These are phyloP conservation scores for Alternaria longipes DNA, from an alignment of 2,329 filamentous ascomycete species.

Conservation along the genomic window DNA sequence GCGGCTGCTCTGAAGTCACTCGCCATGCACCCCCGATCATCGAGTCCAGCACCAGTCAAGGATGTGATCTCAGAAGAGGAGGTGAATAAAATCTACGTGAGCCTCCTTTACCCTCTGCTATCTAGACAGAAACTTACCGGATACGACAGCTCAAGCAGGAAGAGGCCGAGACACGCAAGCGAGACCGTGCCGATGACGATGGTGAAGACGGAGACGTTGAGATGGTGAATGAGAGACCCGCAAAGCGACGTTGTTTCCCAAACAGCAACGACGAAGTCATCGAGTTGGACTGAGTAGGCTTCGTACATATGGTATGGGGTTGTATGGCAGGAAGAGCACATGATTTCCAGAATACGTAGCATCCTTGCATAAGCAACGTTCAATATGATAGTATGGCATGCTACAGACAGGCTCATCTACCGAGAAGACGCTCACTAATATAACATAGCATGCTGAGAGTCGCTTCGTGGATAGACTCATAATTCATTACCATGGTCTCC, in stretches of 20 bases:
- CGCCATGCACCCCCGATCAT: slow-evolving; percentile 33
- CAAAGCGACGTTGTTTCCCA: slow-evolving; percentile 16
- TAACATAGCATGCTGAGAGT: background rate
- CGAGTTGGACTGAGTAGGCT: slow-evolving; percentile 13
- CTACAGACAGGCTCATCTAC: background rate
- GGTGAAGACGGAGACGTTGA: slow-evolving; percentile 5
- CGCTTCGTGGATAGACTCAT: background rate
- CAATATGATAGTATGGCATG: background rate
- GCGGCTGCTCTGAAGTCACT: slow-evolving; percentile 37
- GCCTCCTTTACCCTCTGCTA: background rate
- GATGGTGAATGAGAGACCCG: slow-evolving; percentile 6
- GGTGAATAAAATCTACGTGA: background rate
- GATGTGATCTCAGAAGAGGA: slow-evolving; percentile 1
- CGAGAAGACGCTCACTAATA: background rate
- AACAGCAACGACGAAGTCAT: slow-evolving; percentile 17
- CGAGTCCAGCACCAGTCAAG: slow-evolving; percentile 24
- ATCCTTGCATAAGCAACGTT: background rate
- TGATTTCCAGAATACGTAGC: background rate
- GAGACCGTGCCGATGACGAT: background rate
- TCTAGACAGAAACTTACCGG: background rate
- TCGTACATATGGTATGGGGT: background rate
- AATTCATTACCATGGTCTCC: too few species aligned
- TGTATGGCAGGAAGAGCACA: background rate
- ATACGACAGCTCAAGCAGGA: background rate
- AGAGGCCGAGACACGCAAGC: slow-evolving; percentile 4